Base-by-base conservation (phyloP, 805 yeast genomes). In the Scheffersomyces amazonensis region DNA sequence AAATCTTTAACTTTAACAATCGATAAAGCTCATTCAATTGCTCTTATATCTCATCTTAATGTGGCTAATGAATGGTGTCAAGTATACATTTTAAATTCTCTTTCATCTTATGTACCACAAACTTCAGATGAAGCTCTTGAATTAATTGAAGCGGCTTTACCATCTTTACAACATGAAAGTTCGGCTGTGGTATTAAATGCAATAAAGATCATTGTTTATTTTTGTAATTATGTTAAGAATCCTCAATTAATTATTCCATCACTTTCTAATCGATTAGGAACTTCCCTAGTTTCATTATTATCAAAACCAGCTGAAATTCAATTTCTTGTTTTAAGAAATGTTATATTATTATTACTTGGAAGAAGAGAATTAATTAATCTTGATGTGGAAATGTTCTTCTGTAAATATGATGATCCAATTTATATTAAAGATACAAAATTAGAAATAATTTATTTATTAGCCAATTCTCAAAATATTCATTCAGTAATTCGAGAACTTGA, bases 381-480 rank as follows among this genome's bases (percentile, higher is more conserved):
- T 37, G 93, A 86, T 44, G 87, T 87, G n/a, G 76, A 80, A 37
- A 76, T 80, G 63, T 87, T 90, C 54, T 89, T 87, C 60, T 83
- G 93, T 62, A 80, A 80, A 42, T 86, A 78, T 50, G 83, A 85
- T 56, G 96, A 90, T 56, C 93, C 95, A 1, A 78, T 86, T 16
- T 91, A 87, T 56, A 80, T 91, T 54, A 87, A 89, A 57, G 91
- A 88, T 50, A 86, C 96, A 4, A 91, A 91, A 53, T 66, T 91
- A 32, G 97, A 91, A 55, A 83, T 93, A 41, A 80, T 91, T 16
- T 87, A 85, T 49, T 66, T 87, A 25, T 65, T 91, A 33, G 95
- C 97, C 1, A 75, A 79, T 51, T 80, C 78, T 37, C 46, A 58
- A 8, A 86, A 85, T 49, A 68, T 83, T 32, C 69, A 66, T 4